A percentile compares a stretch with the other conserved stretches of the same genome.
These are phyloP conservation scores for Striga hermonthica DNA, from an alignment of 305 asterid genomes.

Conservation along the genomic window DNA sequence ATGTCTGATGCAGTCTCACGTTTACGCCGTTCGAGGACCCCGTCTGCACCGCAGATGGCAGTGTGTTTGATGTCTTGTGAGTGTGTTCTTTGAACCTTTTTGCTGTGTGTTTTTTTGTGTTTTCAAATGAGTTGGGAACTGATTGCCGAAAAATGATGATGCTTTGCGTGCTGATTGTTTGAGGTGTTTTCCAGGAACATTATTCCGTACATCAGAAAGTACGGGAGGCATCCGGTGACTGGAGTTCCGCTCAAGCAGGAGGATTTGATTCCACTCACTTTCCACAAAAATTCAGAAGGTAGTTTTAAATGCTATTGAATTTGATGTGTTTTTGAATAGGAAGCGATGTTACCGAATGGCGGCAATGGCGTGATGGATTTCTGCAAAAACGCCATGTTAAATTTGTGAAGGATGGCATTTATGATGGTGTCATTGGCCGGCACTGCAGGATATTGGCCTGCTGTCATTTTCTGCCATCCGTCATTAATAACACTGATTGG, in stretches of 20 bases:
- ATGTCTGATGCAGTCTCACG: conserved; percentile 62
- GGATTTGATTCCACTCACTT: conserved; percentile 72
- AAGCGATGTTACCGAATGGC: too few relatives aligned
- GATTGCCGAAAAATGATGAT: conserved; percentile 13
- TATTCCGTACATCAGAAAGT: conserved; percentile 76
- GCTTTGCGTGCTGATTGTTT: conserved; percentile 20
- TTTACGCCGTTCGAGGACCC: conserved; percentile 93
- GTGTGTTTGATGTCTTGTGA: conserved; percentile 80
- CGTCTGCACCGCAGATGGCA: conserved; percentile 88
- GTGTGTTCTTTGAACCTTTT: conserved; percentile 25
- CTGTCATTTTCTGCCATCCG: too few relatives aligned
- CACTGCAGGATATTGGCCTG: too few relatives aligned
- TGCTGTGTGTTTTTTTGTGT: conserved; percentile 17
- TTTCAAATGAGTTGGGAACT: conserved; percentile 4
- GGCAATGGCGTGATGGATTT: too few relatives aligned
- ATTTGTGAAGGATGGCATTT: too few relatives aligned
- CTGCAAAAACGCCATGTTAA: too few relatives aligned
- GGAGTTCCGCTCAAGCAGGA: conserved; percentile 79
- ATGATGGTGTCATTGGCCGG: too few relatives aligned
- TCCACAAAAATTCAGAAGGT: conserved; percentile 95
- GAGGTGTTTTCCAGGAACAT: conserved; percentile 53
- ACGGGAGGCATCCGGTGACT: conserved; percentile 91
- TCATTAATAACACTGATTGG: too few relatives aligned
- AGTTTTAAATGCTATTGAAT: conserved; percentile 19
- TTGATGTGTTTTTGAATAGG: background rate